phyloP scores from a whole-genome alignment of 2,329 filamentous ascomycete genomes.

The Colletotrichum sp. region DNA sequence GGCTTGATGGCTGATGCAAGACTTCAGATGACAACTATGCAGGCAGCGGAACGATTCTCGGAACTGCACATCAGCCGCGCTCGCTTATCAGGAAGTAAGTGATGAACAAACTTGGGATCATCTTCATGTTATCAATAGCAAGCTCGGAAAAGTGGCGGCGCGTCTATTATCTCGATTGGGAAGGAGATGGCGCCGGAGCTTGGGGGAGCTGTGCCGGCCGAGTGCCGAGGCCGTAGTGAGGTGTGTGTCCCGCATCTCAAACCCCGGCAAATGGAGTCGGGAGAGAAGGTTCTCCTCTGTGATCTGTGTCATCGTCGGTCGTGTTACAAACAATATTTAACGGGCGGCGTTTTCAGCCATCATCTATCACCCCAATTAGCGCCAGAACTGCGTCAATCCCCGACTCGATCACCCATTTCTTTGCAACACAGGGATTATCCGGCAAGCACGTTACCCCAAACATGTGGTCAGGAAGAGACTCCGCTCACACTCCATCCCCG shows the following conservation, averaged over 20 bases:
- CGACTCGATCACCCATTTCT: not conserved
- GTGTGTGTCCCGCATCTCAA: not conserved
- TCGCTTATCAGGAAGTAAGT: not conserved
- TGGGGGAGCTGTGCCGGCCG: not conserved
- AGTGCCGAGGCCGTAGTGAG: not conserved
- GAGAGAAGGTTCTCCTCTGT: not conserved
- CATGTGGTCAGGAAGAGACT: not conserved
- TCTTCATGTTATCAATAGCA: not conserved
- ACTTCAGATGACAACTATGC: not conserved
- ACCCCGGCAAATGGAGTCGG: not conserved
- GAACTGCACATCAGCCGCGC: not conserved
- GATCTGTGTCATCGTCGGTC: not conserved
- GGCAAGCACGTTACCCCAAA: not conserved
- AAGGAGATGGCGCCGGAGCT: not conserved
- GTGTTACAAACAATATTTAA: not conserved
- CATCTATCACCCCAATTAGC: not conserved
- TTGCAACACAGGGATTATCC: not conserved
- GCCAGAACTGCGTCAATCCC: not conserved
- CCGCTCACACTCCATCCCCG: constrained; percentile 12
- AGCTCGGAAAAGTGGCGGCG: not conserved
- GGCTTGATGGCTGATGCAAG: not conserved
- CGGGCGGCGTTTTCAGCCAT: not conserved
- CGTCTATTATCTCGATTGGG: not conserved
- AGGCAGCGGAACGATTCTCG: not conserved
- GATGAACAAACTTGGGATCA: not conserved